A percentile compares a stretch with the other conserved stretches of the same genome.
Evolutionary conservation across 768 basidiomycete genomes (phyloP).

Genomic region (Fomitopsis pulvina): DNA sequence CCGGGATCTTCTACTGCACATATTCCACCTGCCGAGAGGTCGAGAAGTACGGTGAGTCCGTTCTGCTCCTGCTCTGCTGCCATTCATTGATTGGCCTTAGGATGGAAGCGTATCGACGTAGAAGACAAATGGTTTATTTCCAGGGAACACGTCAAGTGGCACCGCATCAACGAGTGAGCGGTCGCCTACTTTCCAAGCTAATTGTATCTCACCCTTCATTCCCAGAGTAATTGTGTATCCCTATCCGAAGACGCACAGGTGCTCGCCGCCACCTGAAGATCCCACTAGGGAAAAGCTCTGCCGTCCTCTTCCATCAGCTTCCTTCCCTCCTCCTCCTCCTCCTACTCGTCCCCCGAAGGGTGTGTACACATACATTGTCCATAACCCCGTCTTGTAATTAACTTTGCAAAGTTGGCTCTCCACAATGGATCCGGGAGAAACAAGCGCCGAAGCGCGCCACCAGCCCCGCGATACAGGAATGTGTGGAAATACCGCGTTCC

Average conservation of each 20-base stretch:
- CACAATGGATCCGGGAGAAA: slow-evolving; percentile 14
- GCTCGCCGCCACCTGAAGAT: slow-evolving; percentile 33
- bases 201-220: background rate
- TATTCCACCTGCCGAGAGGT: slow-evolving; percentile 32
- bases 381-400: background rate
- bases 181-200: background rate
- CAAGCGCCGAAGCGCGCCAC: background rate
- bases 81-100: slow-evolving; percentile 16
- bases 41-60: slow-evolving; percentile 37
- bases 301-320: slow-evolving; percentile 33
- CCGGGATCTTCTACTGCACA: slow-evolving; percentile 34
- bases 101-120: slow-evolving; percentile 42
- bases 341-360: slow-evolving; percentile 26
- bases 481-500: background rate
- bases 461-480: background rate
- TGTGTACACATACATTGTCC: slow-evolving; percentile 12
- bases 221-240: slow-evolving; percentile 26
- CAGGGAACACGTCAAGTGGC: slow-evolving; percentile 17
- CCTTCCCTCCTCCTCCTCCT: slow-evolving; percentile 23
- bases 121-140: slow-evolving; percentile 36
- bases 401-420: slow-evolving; percentile 9
- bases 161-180: slow-evolving; percentile 22
- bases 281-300: slow-evolving; percentile 33
- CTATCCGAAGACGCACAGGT: slow-evolving; percentile 34
- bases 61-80: background rate